Evolutionary conservation across 441 rosid species (phyloP), one percentile per base, ranked within the genome.

Genomic region (Codiaeum variegatum): DNA sequence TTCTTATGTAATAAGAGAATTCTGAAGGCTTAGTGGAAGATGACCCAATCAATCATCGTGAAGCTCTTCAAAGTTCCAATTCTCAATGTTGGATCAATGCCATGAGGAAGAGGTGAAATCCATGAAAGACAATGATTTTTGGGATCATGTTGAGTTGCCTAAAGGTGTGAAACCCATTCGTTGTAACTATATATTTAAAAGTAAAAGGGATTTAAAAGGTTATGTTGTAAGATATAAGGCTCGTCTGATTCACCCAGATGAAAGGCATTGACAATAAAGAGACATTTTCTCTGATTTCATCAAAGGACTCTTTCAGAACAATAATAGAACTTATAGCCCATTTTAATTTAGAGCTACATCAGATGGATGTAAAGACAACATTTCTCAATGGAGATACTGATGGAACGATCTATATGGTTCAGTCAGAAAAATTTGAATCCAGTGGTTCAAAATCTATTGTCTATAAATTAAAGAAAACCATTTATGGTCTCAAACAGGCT

Each of bases 81-180:
- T 63, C 38, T 47, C 4, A 18, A 73, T 63, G 38, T 51, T n/a
- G n/a, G n/a, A n/a, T n/a, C n/a, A n/a, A n/a, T n/a, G n/a, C n/a
- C n/a, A n/a, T n/a, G n/a, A 63, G 0, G 70, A 73, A 10, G 76
- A 63, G 62, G 19, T 63, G 2, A 73, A 36, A n/a, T 73, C 63
- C 8, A 73, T 63, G 69, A 6, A 47, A 12, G 42, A 63, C 62
- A 73, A 73, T 21, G n/a, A 64, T 0, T 52, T 64, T 6, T 73
- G 70, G 63, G 58, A 73, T 9, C 66, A 66, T 40, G 46, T 73
- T 19, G 12, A 1, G 55, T 73, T 73, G 42, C 66, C 29, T 23
- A 29, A 74, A 67, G 47, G 28, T 36, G 69, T 59, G 0, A 64
- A 51, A 29, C 70, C 26, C 12, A 55, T 64, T 66, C 13, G 52